Base-by-base conservation (phyloP, 2,329 filamentous ascomycete species). In the Venturia aucupariae region DNA sequence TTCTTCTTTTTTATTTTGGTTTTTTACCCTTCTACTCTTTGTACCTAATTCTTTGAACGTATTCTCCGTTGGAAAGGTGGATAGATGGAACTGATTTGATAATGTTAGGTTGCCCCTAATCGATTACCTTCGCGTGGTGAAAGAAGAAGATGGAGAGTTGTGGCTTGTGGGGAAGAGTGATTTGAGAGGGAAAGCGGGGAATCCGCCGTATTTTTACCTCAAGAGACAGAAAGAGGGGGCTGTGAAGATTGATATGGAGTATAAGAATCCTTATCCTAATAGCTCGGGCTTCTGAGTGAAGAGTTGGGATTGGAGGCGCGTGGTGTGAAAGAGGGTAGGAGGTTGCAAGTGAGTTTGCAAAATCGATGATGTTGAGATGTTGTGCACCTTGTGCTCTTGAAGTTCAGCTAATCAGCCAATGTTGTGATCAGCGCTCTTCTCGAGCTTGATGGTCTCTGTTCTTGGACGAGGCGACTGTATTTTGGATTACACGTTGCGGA, bases 251-350 rank as follows among this genome's bases (percentile, higher is more conserved):
- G 48, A 63, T 27, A 42, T 63, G 35, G 48, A 38, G 42, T 51
- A 32, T 46, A 63, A 35, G 44, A 63, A 63, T 57, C 61, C 61
- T n/a, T 63, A 62, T 62, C 60, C 60, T 27, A 62, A 62, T 62
- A 62, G 30, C 15, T 44, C 60, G 35, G 60, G 60, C 27, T 62
- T 62, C 24, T 62, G 46, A 38, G 8, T 24, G 0, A 3, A 11
- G 35, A 1, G 2, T 38, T 3, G 35, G 35, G 35, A 6, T n/a
- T n/a, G n/a, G n/a, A n/a, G n/a, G n/a, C n/a, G n/a, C n/a, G n/a
- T n/a, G n/a, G n/a, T n/a, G n/a, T n/a, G n/a, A n/a, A n/a, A n/a
- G n/a, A n/a, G n/a, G n/a, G n/a, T n/a, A n/a, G n/a, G n/a, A n/a
- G n/a, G n/a, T n/a, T n/a, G n/a, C n/a, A n/a, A n/a, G n/a, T n/a